A percentile compares a stretch with the other conserved stretches of the same genome.
Conservation (phyloP, 176 grass and related monocot species). For the Rhynchospora breviuscula region DNA sequence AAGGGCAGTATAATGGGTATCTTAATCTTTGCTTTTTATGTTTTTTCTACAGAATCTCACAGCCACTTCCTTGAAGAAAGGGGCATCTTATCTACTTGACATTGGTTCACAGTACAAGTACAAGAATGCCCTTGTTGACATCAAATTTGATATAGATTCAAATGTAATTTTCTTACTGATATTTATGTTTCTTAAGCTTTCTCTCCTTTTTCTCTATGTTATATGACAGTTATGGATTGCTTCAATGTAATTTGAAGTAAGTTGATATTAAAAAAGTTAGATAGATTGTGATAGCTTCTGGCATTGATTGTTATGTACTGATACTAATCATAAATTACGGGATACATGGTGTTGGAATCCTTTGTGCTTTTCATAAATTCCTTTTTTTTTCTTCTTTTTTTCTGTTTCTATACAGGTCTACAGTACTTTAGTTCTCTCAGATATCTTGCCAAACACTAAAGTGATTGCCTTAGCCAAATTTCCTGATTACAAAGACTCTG, state of each 20-base stretch:
- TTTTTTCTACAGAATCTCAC: conserved; percentile 54
- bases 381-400: too few species aligned
- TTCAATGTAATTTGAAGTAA: neutral
- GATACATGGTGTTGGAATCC: neutral
- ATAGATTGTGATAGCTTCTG: neutral
- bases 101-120: conserved; percentile 76
- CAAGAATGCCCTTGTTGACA: conserved; percentile 59
- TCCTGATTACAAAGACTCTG: conserved; percentile 70
- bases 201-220: conserved; percentile 7
- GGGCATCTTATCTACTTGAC: conserved; percentile 76
- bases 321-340: neutral
- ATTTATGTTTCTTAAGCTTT: conserved; percentile 10
- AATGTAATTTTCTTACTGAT: conserved; percentile 43
- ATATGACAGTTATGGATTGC: neutral
- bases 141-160: conserved; percentile 91
- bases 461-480: conserved; percentile 61
- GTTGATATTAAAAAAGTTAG: neutral
- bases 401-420: conserved; percentile 50
- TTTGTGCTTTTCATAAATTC: too few species aligned
- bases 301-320: neutral
- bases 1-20: neutral
- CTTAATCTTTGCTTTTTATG: neutral
- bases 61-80: conserved; percentile 89
- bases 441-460: conserved; percentile 70
- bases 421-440: conserved; percentile 61